Evolutionary conservation across 495 filamentous ascomycete species (phyloP).

Genomic region (Apodospora peruviana): DNA sequence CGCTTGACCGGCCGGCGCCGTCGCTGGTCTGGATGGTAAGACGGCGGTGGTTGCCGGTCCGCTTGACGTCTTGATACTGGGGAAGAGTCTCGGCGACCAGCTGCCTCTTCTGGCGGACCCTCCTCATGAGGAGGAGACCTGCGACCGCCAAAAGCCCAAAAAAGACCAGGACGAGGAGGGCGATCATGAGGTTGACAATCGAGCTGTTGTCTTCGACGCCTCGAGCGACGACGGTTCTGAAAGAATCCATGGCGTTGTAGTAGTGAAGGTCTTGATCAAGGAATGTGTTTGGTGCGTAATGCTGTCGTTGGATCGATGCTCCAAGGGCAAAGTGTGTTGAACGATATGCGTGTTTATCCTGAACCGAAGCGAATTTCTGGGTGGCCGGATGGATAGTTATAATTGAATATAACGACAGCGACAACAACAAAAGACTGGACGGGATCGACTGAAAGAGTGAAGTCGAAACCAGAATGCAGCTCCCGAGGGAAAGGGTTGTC

Average conservation of each 20-base stretch:
- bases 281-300: conserved; percentile 6
- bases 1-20: conserved; percentile 64
- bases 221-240: conserved; percentile 47
- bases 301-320: conserved; percentile 5
- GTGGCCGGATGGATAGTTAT: background rate
- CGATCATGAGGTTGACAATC: conserved; percentile 70
- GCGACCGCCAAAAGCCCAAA: conserved; percentile 60
- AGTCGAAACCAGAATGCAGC: conserved; percentile 49
- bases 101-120: conserved; percentile 36
- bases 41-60: conserved; percentile 34
- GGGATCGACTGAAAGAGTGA: conserved; percentile 70
- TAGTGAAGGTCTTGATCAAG: conserved; percentile 14
- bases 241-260: conserved; percentile 39
- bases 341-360: background rate
- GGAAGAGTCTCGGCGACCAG: conserved; percentile 52
- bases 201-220: conserved; percentile 38
- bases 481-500: conserved; percentile 19
- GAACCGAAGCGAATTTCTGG: background rate
- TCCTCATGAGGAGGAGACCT: conserved; percentile 64
- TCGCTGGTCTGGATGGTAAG: conserved; percentile 55
- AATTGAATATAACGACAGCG: conserved; percentile 16
- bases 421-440: conserved; percentile 41
- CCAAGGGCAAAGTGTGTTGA: conserved; percentile 1
- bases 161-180: conserved; percentile 70
- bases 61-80: conserved; percentile 47